Base-by-base conservation (phyloP, 257 asterid species). In the Ligustrum vulgare region DNA sequence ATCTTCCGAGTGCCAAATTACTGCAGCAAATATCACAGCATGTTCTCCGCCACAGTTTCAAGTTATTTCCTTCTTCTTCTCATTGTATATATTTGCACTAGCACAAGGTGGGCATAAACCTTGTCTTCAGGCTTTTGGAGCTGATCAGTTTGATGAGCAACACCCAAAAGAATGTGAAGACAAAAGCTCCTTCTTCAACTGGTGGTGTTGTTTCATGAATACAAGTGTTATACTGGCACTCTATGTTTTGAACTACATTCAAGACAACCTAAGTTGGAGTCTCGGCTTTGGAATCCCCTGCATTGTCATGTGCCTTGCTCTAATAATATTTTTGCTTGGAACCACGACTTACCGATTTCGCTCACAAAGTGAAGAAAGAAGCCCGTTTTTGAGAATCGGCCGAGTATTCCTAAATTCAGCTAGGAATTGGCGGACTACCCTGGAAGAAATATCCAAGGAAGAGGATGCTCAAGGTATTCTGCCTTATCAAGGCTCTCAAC, bases 351-450 rank as follows among this genome's bases (percentile, higher is more conserved):
- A 78, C 22, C 75, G 82, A 9, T 78, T 72, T 32, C 63, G 75
- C 11, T 13, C 58, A 5, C 43, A 20, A 6, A 35, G 12, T 16
- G 71, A 54, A 10, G 39, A 18, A 8, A 37, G n/a, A 35, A 78
- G 39, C 45, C 78, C 78, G 4, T 72, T 78, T 72, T 20, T 25
- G 47, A 76, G 87, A 62, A 79, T 83, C 4, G 74, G 84, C 5
- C 23, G 34, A 6, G 89, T 86, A 16, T 86, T 86, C 12, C 76
- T 77, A 20, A 80, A 69, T 36, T 76, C 85, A 0, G 67, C 77
- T 8, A 64, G 71, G 35, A 85, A 68, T n/a, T 51, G 86, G 85
- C 33, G n/a, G 43, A 18, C 72, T 10, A 22, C 71, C 54, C 56
- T 69, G 8, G 25, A 58, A 10, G 41, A 16, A 54, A 11, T n/a